Evolutionary conservation across 345 rosid species (phyloP).

Genomic region (Dimocarpus longan): DNA sequence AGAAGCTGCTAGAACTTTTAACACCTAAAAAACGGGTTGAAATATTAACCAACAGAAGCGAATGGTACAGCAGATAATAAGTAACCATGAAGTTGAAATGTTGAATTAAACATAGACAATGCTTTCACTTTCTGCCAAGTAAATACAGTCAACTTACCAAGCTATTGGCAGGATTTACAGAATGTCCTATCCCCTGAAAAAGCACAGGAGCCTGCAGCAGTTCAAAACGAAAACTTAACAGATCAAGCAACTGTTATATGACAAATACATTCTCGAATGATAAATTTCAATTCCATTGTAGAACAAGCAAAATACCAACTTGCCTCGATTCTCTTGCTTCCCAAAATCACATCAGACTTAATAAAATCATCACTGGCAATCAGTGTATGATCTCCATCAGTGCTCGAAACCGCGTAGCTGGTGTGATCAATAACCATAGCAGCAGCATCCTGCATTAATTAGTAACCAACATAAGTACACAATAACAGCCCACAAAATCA

Average conservation of each 20-base stretch:
- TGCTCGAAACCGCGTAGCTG: slow-evolving; percentile 52
- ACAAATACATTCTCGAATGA: background rate
- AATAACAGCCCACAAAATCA: background rate
- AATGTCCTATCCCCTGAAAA: slow-evolving; percentile 77
- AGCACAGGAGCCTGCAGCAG: slow-evolving; percentile 69
- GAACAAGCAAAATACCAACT: background rate
- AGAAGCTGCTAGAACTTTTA: slow-evolving; percentile 70
- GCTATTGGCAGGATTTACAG: slow-evolving; percentile 64
- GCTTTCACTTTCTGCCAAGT: background rate
- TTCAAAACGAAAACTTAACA: slow-evolving; percentile 1
- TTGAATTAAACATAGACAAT: background rate
- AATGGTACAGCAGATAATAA: background rate
- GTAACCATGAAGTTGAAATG: background rate
- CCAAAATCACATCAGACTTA: slow-evolving; percentile 54
- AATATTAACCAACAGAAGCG: background rate
- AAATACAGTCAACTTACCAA: slow-evolving; percentile 48
- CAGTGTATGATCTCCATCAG: slow-evolving; percentile 68
- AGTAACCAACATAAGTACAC: background rate
- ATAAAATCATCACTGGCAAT: slow-evolving; percentile 59
- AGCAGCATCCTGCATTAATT: slow-evolving; percentile 51
- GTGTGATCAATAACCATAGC: slow-evolving; percentile 70
- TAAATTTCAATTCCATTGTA: background rate
- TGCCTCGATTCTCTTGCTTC: slow-evolving; percentile 57
- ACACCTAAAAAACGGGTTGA: slow-evolving; percentile 40
- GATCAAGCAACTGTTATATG: background rate